phyloP scores from a whole-genome alignment of 2,329 filamentous ascomycete species.

The Aureobasidium sp. region DNA sequence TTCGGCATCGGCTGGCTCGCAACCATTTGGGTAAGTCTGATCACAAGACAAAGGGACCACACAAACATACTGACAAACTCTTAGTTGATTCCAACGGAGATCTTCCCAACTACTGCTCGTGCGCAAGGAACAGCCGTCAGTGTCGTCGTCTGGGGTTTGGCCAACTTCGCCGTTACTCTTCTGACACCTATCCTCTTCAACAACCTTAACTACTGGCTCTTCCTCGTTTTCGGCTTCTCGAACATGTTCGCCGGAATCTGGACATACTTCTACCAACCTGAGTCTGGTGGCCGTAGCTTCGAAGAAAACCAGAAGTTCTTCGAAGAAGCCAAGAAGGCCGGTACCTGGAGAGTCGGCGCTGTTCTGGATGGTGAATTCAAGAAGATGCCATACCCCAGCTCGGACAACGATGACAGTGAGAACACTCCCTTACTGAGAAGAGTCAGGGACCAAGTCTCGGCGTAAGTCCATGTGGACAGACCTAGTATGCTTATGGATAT shows the following conservation, averaged over 20 bases:
- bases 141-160: slow-evolving; percentile 49
- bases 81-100: slow-evolving; percentile 48
- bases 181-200: slow-evolving; percentile 53
- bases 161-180: slow-evolving; percentile 51
- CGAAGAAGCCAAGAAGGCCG: slow-evolving; percentile 40
- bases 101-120: slow-evolving; percentile 47
- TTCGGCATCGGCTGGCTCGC: slow-evolving; percentile 55
- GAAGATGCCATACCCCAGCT: slow-evolving; percentile 35
- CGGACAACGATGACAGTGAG: slow-evolving; percentile 34
- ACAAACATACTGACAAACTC: not conserved
- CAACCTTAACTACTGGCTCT: slow-evolving; percentile 51
- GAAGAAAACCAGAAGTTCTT: slow-evolving; percentile 56
- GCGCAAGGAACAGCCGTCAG: slow-evolving; percentile 48
- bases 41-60: not conserved
- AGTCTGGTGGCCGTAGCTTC: slow-evolving; percentile 50
- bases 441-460: slow-evolving; percentile 33
- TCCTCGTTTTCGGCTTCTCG: slow-evolving; percentile 47
- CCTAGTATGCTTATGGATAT: not conserved
- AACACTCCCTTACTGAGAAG: slow-evolving; percentile 38
- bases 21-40: slow-evolving; percentile 41
- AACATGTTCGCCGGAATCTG: slow-evolving; percentile 48
- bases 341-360: slow-evolving; percentile 46
- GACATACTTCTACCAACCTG: slow-evolving; percentile 46
- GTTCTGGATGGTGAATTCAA: slow-evolving; percentile 46
- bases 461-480: not conserved